Percentiles rank a stretch among this genome's conserved stretches.
These are phyloP conservation scores for Chlorella sp. DNA, from an alignment of 139 green algal species.

Conservation along the genomic window DNA sequence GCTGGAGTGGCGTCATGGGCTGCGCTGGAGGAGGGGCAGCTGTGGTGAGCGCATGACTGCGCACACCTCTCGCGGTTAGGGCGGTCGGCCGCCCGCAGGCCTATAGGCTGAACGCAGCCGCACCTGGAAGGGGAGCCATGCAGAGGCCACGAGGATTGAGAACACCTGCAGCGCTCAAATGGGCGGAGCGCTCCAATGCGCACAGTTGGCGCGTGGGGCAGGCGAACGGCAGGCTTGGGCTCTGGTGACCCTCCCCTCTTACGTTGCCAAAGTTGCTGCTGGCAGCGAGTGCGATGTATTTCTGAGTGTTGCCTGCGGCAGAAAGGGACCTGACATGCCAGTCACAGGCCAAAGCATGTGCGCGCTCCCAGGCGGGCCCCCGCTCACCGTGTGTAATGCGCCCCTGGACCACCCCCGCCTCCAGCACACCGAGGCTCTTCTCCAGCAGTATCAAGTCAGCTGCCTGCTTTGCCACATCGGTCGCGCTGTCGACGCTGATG, in stretches of 20 bases:
- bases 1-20: too few relatives aligned
- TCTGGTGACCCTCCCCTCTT: too few relatives aligned
- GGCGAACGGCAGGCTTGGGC: too few relatives aligned
- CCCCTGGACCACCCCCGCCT: constrained; percentile 22
- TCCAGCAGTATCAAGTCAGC: constrained; percentile 44
- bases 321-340: background rate
- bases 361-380: background rate
- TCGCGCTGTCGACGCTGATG: constrained; percentile 55
- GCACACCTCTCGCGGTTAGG: too few relatives aligned
- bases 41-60: too few relatives aligned
- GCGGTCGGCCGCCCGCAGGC: too few relatives aligned
- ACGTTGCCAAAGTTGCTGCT: constrained; percentile 39
- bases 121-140: constrained; percentile 38
- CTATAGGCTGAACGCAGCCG: too few relatives aligned
- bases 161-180: constrained; percentile 6
- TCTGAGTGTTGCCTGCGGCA: constrained; percentile 31
- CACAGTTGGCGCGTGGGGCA: too few relatives aligned
- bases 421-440: constrained; percentile 33
- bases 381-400: constrained; percentile 24
- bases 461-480: constrained; percentile 39
- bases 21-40: too few relatives aligned
- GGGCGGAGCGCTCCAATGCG: background rate
- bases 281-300: constrained; percentile 42
- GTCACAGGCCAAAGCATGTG: background rate
- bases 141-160: constrained; percentile 26